Base-by-base conservation (phyloP, 192 early-diverging fungal species). In the Umbelopsis sp. region DNA sequence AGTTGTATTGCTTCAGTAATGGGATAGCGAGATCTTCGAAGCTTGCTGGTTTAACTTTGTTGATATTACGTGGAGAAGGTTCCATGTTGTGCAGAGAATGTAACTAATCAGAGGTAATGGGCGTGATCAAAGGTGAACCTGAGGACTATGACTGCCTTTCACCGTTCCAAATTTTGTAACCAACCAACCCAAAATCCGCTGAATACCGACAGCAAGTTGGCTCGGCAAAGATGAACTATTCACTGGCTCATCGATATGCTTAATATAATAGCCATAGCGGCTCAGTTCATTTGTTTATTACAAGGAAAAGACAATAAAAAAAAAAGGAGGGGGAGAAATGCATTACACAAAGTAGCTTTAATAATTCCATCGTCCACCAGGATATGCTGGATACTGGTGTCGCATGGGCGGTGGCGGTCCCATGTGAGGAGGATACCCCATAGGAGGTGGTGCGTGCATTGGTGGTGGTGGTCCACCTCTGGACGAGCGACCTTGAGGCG, bases 321-420 rank as follows among this genome's bases (percentile, higher is more conserved):
- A 26, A 34, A 17, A 25, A 54, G n/a, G n/a, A n/a, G 25, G n/a
- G n/a, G 25, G 11, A 11, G 31, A 31, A 20, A 34, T 36, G 10
- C 12, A 17, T 32, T 62, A 12, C 31, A 62, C 56, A 62, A n/a
- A 14, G 29, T 31, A 20, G 32, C 16, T 26, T 34, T 62, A 62
- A 34, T 62, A 62, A 26, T 62, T 62, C 56, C 56, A 62, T 26
- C 56, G 56, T 14, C 56, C 53, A 12, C 53, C 31, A 34, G 56
- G 56, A 62, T 62, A 62, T 36, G 56, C 56, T 17, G 56, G 56
- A n/a, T 62, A 62, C 26, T 29, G 52, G 7, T 53, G 56, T 62
- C 56, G 26, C 56, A 62, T 62, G 8, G 56, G 56, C 2, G 56
- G 56, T 20, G 56, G 56, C n/a, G 31, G 38, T 41, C 38, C 56